A percentile compares a stretch with the other conserved stretches of the same genome.
Conservation (phyloP, 176 grass and related monocot species). For the Rhipidocladum racemiflorum region DNA sequence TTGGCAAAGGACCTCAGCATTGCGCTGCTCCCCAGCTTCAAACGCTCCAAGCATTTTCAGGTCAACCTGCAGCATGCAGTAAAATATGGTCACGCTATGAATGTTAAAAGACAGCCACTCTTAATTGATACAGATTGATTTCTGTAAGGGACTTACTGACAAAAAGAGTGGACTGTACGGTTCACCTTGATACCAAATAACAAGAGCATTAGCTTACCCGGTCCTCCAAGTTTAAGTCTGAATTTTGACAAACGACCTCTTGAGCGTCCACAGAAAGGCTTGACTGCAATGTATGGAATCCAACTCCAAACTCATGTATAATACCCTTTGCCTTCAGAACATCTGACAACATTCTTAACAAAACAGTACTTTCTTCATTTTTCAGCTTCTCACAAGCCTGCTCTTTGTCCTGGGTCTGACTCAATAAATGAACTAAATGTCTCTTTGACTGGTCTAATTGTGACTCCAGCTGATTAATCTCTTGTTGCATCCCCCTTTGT, state of each 20-base stretch:
- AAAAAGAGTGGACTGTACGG: constrained; percentile 51
- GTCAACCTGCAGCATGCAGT: constrained; percentile 42
- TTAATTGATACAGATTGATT: constrained; percentile 18
- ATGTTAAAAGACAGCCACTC: neutral
- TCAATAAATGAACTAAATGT: constrained; percentile 40
- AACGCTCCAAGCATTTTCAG: neutral
- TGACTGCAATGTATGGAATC: constrained; percentile 38
- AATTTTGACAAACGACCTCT: constrained; percentile 37
- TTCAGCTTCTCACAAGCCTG: constrained; percentile 41
- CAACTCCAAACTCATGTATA: constrained; percentile 47
- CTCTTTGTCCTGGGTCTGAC: constrained; percentile 41
- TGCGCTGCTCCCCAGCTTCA: constrained; percentile 16
- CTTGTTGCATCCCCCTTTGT: constrained; percentile 40
- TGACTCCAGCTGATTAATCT: constrained; percentile 40
- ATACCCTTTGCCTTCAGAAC: constrained; percentile 57
- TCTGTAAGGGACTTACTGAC: constrained; percentile 59
- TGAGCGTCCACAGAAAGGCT: constrained; percentile 31
- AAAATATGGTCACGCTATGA: constrained; percentile 22
- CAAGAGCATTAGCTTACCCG: constrained; percentile 78
- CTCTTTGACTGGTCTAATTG: constrained; percentile 51
- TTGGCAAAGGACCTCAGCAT: constrained; percentile 27
- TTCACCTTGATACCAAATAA: constrained; percentile 69
- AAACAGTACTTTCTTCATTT: constrained; percentile 50
- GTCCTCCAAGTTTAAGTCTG: constrained; percentile 49
- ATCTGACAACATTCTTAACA: constrained; percentile 50